A percentile compares a stretch with the other conserved stretches of the same genome.
Conservation (phyloP, 352 stramenopile species). For the Thraustochytrium striatum region DNA sequence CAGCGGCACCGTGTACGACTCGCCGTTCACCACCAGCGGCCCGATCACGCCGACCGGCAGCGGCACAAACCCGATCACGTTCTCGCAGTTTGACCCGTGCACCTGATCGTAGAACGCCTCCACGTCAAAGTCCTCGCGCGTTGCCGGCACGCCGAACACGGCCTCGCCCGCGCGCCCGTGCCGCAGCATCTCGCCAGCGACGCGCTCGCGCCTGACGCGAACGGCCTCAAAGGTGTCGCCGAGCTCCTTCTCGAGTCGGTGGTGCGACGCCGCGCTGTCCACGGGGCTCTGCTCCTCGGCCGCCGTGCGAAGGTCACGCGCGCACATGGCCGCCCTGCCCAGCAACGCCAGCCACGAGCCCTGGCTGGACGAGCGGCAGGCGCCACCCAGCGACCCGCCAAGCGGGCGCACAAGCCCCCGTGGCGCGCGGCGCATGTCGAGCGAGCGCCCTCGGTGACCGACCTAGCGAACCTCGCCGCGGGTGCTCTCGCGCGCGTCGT, state of each 20-base stretch:
- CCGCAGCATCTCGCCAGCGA: not conserved
- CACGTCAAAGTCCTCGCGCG: constrained; percentile 56
- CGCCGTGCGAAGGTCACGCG: not conserved
- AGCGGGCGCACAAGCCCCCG: no score
- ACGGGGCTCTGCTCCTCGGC: not conserved
- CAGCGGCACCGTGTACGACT: constrained; percentile 77
- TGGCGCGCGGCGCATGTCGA: no score
- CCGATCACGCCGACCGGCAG: constrained; percentile 77
- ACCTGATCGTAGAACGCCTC: constrained; percentile 64
- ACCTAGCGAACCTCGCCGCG: no score
- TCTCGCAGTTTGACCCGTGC: constrained; percentile 80
- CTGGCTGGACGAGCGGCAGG: no score
- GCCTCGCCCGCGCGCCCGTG: not conserved
- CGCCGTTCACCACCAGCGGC: constrained; percentile 74
- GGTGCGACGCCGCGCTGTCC: not conserved
- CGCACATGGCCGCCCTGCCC: no score
- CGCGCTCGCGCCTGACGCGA: not conserved
- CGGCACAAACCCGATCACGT: constrained; percentile 76
- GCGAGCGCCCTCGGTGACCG: no score
- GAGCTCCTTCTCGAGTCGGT: not conserved
- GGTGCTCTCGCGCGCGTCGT: no score
- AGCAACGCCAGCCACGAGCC: no score
- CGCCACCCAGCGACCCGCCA: no score
- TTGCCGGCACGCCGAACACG: not conserved
- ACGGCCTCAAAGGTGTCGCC: not conserved